Evolutionary conservation across 176 grass and related monocot genomes (phyloP).

Genomic region (Carex cristatella): DNA sequence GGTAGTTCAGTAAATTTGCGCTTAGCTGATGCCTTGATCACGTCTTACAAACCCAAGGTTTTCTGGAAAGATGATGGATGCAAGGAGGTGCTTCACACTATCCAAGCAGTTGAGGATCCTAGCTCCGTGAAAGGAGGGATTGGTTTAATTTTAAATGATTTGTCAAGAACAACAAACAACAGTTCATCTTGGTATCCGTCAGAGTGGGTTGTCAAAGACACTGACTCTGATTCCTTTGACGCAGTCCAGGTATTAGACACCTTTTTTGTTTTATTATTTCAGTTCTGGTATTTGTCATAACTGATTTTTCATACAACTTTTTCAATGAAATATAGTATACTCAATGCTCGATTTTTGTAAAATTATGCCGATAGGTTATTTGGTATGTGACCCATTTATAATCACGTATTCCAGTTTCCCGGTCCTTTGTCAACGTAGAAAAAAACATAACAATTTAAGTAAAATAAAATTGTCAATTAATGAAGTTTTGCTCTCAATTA

Average conservation of each 20-base stretch:
- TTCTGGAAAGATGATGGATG: conserved; percentile 78
- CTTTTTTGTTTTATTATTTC: not conserved
- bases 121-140: conserved; percentile 45
- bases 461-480: not conserved
- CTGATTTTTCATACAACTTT: not conserved
- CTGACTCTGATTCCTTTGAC: conserved; percentile 76
- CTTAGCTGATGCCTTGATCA: conserved; percentile 68
- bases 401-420: no score
- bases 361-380: not conserved
- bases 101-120: conserved; percentile 2
- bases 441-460: not conserved
- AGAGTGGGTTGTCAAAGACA: conserved; percentile 61
- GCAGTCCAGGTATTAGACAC: conserved; percentile 57
- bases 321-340: no score
- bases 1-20: conserved; percentile 70
- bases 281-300: not conserved
- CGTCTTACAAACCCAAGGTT: conserved; percentile 89
- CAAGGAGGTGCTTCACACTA: conserved; percentile 72
- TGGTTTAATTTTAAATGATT: conserved; percentile 64
- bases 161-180: conserved; percentile 18
- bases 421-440: not conserved
- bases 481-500: not conserved
- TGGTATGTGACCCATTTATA: no score
- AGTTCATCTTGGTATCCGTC: conserved; percentile 37
- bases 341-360: not conserved